phyloP scores from a whole-genome alignment of 1,284 basidiomycete genomes.

The Takashimella koratensis region DNA sequence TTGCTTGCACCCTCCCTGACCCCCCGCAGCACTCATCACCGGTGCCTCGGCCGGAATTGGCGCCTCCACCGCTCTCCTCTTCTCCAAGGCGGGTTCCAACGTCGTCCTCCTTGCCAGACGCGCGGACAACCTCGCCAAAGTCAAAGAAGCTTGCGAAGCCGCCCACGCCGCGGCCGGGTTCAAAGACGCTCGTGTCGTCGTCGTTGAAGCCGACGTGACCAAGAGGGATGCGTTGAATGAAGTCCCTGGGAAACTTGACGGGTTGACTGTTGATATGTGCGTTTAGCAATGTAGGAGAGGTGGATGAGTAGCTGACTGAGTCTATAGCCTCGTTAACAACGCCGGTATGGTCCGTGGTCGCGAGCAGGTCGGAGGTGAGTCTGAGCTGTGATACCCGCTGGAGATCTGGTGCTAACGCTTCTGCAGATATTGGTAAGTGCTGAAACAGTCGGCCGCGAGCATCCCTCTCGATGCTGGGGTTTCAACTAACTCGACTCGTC shows the following conservation, averaged over 20 bases:
- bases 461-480: too few relatives aligned
- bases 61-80: conserved; percentile 41
- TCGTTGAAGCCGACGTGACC: conserved; percentile 39
- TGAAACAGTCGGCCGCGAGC: too few relatives aligned
- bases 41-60: conserved; percentile 46
- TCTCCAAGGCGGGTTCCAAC: conserved; percentile 38
- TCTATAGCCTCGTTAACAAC: conserved; percentile 46
- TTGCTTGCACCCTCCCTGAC: background rate
- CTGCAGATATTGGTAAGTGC: conserved; percentile 32
- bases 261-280: conserved; percentile 42
- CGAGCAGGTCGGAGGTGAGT: conserved; percentile 46
- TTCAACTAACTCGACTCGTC: too few relatives aligned
- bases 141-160: conserved; percentile 29
- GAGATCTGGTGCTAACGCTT: too few relatives aligned
- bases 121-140: conserved; percentile 30
- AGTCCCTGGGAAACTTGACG: conserved; percentile 28
- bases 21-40: conserved; percentile 39
- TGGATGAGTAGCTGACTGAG: conserved; percentile 1
- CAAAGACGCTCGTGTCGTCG: conserved; percentile 28
- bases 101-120: conserved; percentile 42
- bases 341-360: conserved; percentile 47
- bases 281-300: conserved; percentile 3
- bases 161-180: conserved; percentile 22
- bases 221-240: conserved; percentile 28
- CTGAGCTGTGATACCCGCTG: too few relatives aligned